These are phyloP conservation scores for Boletus smithii DNA, from an alignment of 1,284 basidiomycete species.

Conservation along the genomic window DNA sequence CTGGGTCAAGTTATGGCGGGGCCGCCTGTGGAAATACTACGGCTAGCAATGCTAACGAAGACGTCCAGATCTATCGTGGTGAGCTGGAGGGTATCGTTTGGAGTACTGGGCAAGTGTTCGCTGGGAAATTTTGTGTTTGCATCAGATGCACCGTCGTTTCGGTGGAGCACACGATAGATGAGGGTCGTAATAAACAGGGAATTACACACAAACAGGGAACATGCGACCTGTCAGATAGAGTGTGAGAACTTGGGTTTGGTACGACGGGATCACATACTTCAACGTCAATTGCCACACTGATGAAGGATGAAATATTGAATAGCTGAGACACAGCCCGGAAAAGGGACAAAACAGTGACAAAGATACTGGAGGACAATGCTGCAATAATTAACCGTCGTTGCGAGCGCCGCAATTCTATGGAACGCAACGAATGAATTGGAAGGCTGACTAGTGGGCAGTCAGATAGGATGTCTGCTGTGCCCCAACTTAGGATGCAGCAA, in stretches of 20 bases:
- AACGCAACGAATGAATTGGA: constrained; percentile 13
- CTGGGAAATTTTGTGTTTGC: not conserved
- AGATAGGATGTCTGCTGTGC: constrained; percentile 22
- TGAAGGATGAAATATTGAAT: constrained; percentile 1
- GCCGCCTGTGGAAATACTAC: not conserved
- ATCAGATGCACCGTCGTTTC: not conserved
- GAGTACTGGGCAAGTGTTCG: not conserved
- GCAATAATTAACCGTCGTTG: constrained; percentile 13
- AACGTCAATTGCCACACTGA: constrained; percentile 11
- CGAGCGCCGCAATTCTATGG: constrained; percentile 8
- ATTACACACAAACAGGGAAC: constrained; percentile 27
- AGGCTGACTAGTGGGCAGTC: constrained; percentile 17
- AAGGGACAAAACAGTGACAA: constrained; percentile 14
- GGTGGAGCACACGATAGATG: constrained; percentile 15
- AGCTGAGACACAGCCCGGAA: constrained; percentile 19
- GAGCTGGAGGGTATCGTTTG: constrained; percentile 5
- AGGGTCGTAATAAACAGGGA: constrained; percentile 17
- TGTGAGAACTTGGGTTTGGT: constrained; percentile 1
- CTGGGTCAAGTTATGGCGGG: not conserved
- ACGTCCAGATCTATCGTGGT: constrained; percentile 19
- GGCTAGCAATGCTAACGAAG: not conserved
- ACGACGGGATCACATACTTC: constrained; percentile 15
- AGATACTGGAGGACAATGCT: constrained; percentile 16
- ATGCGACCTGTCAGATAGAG: constrained; percentile 14
- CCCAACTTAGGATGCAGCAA: constrained; percentile 2